Percentiles rank a stretch among this genome's conserved stretches.
phyloP scores from a whole-genome alignment of 225 moss, liverwort and hornwort species.

The Bryoerythrophyllum caledonicum region DNA sequence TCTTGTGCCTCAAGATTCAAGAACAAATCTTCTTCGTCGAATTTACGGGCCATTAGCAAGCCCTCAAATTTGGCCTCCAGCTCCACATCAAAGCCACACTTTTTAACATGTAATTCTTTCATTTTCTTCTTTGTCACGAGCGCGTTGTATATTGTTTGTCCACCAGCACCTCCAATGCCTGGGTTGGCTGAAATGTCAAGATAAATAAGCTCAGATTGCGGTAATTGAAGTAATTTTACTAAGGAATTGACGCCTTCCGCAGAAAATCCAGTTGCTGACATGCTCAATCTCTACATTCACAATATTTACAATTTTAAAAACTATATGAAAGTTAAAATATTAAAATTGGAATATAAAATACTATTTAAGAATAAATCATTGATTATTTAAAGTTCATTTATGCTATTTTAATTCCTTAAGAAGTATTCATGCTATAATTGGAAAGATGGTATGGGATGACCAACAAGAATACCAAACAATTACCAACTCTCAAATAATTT shows the following conservation, averaged over 20 bases:
- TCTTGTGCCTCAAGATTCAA: background rate
- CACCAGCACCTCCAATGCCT: conserved; percentile 31
- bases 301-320: background rate
- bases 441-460: too few relatives aligned
- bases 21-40: conserved; percentile 44
- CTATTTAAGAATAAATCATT: too few relatives aligned
- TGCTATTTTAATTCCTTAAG: too few relatives aligned
- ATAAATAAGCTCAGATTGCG: conserved; percentile 38
- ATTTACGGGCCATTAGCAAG: conserved; percentile 43
- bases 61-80: conserved; percentile 48
- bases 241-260: conserved; percentile 33
- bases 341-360: too few relatives aligned
- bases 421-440: too few relatives aligned
- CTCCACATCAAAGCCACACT: conserved; percentile 36
- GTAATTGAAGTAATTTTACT: conserved; percentile 49
- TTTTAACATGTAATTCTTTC: conserved; percentile 44
- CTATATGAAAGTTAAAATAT: background rate
- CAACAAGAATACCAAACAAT: too few relatives aligned
- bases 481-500: too few relatives aligned
- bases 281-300: conserved; percentile 46
- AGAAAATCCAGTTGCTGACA: conserved; percentile 37
- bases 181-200: conserved; percentile 56
- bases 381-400: too few relatives aligned
- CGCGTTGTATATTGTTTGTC: conserved; percentile 36
- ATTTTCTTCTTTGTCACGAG: conserved; percentile 49